Base-by-base conservation (phyloP, 2,329 filamentous ascomycete species). In the Cercospora janseana region DNA sequence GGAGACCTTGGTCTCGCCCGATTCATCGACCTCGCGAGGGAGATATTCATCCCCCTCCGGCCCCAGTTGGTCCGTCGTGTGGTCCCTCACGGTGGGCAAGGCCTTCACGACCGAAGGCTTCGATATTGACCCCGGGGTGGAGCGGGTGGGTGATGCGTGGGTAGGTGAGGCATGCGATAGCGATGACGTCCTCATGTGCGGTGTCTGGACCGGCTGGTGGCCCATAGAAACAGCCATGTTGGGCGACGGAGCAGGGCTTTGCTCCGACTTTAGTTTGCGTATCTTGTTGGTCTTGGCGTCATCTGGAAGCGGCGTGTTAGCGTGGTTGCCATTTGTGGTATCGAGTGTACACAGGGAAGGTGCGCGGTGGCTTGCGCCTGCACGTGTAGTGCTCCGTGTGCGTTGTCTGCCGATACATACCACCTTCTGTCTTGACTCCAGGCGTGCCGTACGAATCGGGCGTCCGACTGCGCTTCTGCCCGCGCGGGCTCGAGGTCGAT, bases 41-140 rank as follows among this genome's bases (percentile, higher is more conserved):
- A 97, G 79, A 69, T 96, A 98, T 72, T 98, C 93, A 68, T 97
- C 93, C 55, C 88, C 87, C 63, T 89, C 87, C 21, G 86, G 78
- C 45, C 88, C 89, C 23, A 98, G 81, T 69, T 97, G 92, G 68
- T 97, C 92, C 12, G 92, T 97, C 2, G 93, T 98, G 69, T 98
- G 93, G 66, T 98, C 93, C 70, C 93, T 80, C 10, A 97, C 93
- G 3, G 93, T 97, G 2, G 93, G 93, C 34, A 98, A 77, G 1
- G 93, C 93, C 72, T 98, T 98, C 61, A 97, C 78, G 6, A 92
- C 88, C 7, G 77, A 66, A 23, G 83, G 78, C 72, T 94, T 94
- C 6, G 63, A 60, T n/a, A 63, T 63, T 10, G 67, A 68, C 26
- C 85, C 85, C 4, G 88, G 87, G 3, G 89, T 89, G 2, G 85